phyloP scores from a whole-genome alignment of 192 early-diverging fungal species.

The Gaertneriomyces semiglobifer region DNA sequence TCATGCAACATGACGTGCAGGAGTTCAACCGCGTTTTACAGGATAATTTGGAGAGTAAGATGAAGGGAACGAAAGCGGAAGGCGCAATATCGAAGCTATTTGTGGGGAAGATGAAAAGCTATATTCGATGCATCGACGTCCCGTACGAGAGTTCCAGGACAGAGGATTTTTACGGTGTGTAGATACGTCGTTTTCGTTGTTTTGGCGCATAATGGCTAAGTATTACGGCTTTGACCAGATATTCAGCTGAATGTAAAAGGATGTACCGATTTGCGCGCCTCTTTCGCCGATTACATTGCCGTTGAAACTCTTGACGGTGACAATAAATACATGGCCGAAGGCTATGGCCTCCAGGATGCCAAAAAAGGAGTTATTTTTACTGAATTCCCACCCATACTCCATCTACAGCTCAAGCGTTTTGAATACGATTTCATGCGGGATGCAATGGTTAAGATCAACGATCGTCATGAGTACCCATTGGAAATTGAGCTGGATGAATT shows the following conservation, averaged over 20 bases:
- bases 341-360: conserved; percentile 90
- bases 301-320: conserved; percentile 94
- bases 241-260: conserved; percentile 98
- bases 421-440: conserved; percentile 94
- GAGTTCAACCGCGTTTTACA: conserved; percentile 96
- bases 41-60: conserved; percentile 94
- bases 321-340: conserved; percentile 95
- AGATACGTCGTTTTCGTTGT: neutral
- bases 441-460: conserved; percentile 94
- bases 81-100: conserved; percentile 91
- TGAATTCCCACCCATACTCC: conserved; percentile 87
- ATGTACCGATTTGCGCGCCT: conserved; percentile 76
- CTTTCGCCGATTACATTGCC: conserved; percentile 85
- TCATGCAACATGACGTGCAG: conserved; percentile 98
- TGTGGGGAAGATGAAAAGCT: conserved; percentile 96
- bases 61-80: conserved; percentile 92
- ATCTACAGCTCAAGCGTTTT: conserved; percentile 95
- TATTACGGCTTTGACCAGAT: conserved; percentile 51
- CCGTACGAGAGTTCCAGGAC: conserved; percentile 90
- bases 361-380: conserved; percentile 95
- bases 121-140: conserved; percentile 92
- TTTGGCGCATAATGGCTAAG: neutral
- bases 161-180: conserved; percentile 85
- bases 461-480: conserved; percentile 90
- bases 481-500: conserved; percentile 84